These are phyloP conservation scores for Puccinia novopanici DNA, from an alignment of 1,284 basidiomycete genomes.

Conservation along the genomic window DNA sequence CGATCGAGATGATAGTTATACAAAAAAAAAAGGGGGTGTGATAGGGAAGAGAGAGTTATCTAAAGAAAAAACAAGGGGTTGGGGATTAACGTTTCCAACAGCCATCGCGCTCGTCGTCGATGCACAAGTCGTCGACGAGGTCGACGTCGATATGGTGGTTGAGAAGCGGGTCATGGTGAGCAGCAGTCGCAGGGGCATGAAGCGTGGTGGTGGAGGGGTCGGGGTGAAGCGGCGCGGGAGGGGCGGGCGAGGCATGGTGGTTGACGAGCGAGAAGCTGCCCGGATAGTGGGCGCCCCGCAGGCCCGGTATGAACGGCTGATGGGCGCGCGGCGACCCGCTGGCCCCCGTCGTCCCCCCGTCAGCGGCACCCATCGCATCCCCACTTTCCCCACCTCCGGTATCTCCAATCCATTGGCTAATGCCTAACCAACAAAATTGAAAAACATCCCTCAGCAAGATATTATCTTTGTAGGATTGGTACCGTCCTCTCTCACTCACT, in stretches of 20 bases:
- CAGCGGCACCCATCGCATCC: conserved; percentile 22
- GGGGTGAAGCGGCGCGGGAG: neutral
- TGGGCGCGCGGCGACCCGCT: neutral
- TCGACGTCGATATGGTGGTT: neutral
- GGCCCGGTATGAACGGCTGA: neutral
- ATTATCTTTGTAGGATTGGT: neutral
- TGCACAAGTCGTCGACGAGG: conserved; percentile 9
- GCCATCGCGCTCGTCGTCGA: conserved; percentile 15
- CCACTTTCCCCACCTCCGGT: conserved; percentile 29
- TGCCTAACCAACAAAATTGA: conserved; percentile 6
- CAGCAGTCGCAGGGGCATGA: too few species aligned
- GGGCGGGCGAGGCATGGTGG: neutral
- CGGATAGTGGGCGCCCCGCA: neutral
- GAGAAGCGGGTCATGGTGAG: neutral
- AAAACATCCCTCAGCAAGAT: neutral
- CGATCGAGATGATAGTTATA: too few species aligned
- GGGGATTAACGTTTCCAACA: conserved; percentile 24
- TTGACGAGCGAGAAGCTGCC: neutral
- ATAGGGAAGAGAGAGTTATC: too few species aligned
- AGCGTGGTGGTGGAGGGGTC: too few species aligned
- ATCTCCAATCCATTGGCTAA: conserved; percentile 34
- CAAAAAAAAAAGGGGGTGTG: too few species aligned
- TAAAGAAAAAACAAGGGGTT: too few species aligned
- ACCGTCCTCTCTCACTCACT: neutral
- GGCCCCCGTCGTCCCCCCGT: neutral